phyloP scores from a whole-genome alignment of 257 asterid species.

The Penstemon davidsonii region DNA sequence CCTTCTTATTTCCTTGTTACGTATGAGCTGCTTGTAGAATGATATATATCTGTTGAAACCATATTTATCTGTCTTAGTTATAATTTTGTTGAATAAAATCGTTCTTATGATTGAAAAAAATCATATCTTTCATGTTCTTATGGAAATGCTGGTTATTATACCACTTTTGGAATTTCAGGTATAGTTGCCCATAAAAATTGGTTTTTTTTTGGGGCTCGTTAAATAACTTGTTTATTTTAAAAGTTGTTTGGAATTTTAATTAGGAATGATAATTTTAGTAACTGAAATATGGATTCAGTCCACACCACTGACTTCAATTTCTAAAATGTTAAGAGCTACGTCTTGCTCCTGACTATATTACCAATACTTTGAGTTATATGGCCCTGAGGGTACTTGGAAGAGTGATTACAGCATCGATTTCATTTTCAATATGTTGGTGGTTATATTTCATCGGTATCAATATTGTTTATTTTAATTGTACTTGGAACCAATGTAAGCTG shows the following conservation, averaged over 20 bases:
- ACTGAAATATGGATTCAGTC: not conserved
- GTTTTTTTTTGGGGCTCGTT: too few species aligned
- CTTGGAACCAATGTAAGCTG: not conserved
- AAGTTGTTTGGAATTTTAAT: not conserved
- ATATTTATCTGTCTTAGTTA: not conserved
- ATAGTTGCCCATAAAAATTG: too few species aligned
- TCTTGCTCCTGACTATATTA: not conserved
- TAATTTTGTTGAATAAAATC: too few species aligned
- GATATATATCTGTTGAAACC: not conserved
- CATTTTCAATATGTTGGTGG: not conserved
- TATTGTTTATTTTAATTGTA: not conserved
- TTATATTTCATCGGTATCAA: not conserved
- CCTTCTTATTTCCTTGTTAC: too few species aligned
- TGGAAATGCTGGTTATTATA: too few species aligned
- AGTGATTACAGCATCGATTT: slow-evolving; percentile 7
- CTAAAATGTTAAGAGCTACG: too few species aligned
- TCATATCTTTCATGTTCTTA: too few species aligned
- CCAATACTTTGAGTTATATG: not conserved
- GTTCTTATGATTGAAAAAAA: too few species aligned
- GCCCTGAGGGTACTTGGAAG: not conserved
- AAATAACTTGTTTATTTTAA: too few species aligned
- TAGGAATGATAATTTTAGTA: not conserved
- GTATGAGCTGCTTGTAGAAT: too few species aligned
- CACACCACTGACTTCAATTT: not conserved
- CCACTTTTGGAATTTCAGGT: too few species aligned